A percentile compares a stretch with the other conserved stretches of the same genome.
These are phyloP conservation scores for Lactarius sanguifluus DNA, from an alignment of 768 basidiomycete species.

Conservation along the genomic window DNA sequence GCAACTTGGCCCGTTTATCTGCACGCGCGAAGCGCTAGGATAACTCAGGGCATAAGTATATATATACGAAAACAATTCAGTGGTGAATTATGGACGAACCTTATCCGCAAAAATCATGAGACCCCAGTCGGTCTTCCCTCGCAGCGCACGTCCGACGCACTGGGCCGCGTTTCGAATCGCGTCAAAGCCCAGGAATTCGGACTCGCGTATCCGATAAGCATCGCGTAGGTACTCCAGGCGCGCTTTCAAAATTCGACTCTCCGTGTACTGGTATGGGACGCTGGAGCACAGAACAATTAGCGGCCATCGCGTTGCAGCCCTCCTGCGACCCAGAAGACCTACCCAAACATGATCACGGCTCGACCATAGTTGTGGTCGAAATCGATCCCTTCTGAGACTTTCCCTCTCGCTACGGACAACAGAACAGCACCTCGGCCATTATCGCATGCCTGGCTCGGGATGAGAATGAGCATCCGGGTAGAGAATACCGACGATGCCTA, in stretches of 20 bases:
- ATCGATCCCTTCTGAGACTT: slow-evolving; percentile 99
- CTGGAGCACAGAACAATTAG: slow-evolving; percentile 40
- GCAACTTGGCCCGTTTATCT: slow-evolving; percentile 93
- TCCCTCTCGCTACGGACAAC: slow-evolving; percentile 95
- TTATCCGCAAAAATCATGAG: slow-evolving; percentile 99
- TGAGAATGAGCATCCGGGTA: neutral
- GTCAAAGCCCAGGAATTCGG: slow-evolving; percentile 98
- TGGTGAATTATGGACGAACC: slow-evolving; percentile 45
- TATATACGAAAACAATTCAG: slow-evolving; percentile 2
- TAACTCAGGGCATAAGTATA: slow-evolving; percentile 11
- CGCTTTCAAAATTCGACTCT: slow-evolving; percentile 95
- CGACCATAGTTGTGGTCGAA: slow-evolving; percentile 99
- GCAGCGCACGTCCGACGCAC: slow-evolving; percentile 95
- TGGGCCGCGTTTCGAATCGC: slow-evolving; percentile 99
- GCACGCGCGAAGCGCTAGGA: slow-evolving; percentile 83
- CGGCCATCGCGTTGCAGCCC: neutral
- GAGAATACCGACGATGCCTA: slow-evolving; percentile 36
- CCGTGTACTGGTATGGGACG: slow-evolving; percentile 97
- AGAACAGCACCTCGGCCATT: slow-evolving; percentile 97
- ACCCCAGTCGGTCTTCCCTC: slow-evolving; percentile 99
- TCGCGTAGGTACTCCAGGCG: slow-evolving; percentile 97
- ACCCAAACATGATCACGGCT: slow-evolving; percentile 99
- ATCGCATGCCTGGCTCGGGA: slow-evolving; percentile 77
- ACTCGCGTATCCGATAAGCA: slow-evolving; percentile 96
- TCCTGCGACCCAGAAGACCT: slow-evolving; percentile 32